Base-by-base conservation (phyloP, 345 rosid genomes). In the Pugionium cornutum region DNA sequence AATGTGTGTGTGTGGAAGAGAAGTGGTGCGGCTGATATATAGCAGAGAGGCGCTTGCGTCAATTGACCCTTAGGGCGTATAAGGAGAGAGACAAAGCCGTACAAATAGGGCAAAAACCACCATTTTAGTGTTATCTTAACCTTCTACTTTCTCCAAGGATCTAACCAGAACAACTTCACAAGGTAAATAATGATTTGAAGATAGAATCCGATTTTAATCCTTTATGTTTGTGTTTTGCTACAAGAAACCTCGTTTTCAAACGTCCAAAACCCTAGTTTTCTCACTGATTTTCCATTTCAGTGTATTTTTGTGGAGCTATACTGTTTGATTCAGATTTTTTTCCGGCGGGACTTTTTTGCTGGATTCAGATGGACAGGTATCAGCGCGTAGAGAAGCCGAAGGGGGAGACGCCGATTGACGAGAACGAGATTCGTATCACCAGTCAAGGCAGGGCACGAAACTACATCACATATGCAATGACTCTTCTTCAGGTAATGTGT, bases 311-410 rank as follows among this genome's bases (percentile, higher is more conserved):
- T 18, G 18, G 18, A 18, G 18, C 18, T 18, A 18, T 18, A 18
- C 10, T 8, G 61, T 51, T 68, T 68, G 34, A 26, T 44, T 25
- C 35, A 59, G 40, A 10, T 48, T 25, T 26, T 55, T 39, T n/a
- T 26, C 32, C 18, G 18, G 18, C 18, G 18, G 18, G 18, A 18
- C 29, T 9, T 40, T 50, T 64, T 11, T 25, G 10, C 26, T 18
- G 18, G 18, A 4, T n/a, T 11, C 2, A 78, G 85, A 88, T 88
- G 95, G 91, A 88, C 66, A 81, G 80, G 73, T 88, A 88, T 76
- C 85, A 86, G 63, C 83, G 88, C 37, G 91, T 88, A 68, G 82
- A 81, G 86, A 88, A 84, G 78, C 84, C 84, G 6, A 86, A 79
- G 60, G 77, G 75, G 26, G 91, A 84, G 46, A 68, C 83, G 43